phyloP scores from a whole-genome alignment of 139 green algal species.

The Axilococcus clingmanii region DNA sequence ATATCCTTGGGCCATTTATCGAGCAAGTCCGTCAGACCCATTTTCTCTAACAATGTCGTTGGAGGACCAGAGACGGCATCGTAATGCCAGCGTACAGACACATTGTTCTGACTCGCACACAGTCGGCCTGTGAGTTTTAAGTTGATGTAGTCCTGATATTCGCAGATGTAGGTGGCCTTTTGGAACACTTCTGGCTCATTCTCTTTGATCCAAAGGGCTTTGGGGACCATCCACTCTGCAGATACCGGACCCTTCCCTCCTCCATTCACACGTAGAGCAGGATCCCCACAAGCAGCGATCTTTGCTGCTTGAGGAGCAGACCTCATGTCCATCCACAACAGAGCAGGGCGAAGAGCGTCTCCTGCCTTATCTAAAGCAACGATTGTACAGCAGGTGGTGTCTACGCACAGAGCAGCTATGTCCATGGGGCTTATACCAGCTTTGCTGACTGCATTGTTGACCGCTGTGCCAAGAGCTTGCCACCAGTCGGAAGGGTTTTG shows the following conservation, averaged over 20 bases:
- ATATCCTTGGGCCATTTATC: conserved; percentile 58
- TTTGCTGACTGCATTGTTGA: conserved; percentile 26
- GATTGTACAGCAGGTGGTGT: conserved; percentile 81
- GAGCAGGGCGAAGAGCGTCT: conserved; percentile 43
- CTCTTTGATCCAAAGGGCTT: conserved; percentile 37
- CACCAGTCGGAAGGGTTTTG: conserved; percentile 59
- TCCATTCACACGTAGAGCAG: conserved; percentile 58
- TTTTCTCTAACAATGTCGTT: conserved; percentile 28
- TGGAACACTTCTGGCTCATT: conserved; percentile 43
- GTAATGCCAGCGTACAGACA: conserved; percentile 71
- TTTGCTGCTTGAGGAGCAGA: conserved; percentile 41
- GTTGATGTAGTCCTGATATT: conserved; percentile 75
- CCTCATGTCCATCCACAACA: conserved; percentile 80
- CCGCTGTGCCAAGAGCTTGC: conserved; percentile 37
- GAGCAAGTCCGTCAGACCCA: conserved; percentile 42
- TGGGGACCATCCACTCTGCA: conserved; percentile 75
- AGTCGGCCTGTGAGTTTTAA: conserved; percentile 58
- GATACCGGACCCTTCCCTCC: conserved; percentile 54
- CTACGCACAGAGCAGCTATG: conserved; percentile 46
- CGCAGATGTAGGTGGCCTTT: conserved; percentile 42
- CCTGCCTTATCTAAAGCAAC: conserved; percentile 48
- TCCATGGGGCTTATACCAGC: conserved; percentile 11
- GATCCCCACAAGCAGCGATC: conserved; percentile 40
- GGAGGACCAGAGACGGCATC: conserved; percentile 17
- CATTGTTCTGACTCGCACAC: conserved; percentile 53